These are phyloP conservation scores for Syzygium oleosum DNA, from an alignment of 345 rosid species.

Conservation along the genomic window DNA sequence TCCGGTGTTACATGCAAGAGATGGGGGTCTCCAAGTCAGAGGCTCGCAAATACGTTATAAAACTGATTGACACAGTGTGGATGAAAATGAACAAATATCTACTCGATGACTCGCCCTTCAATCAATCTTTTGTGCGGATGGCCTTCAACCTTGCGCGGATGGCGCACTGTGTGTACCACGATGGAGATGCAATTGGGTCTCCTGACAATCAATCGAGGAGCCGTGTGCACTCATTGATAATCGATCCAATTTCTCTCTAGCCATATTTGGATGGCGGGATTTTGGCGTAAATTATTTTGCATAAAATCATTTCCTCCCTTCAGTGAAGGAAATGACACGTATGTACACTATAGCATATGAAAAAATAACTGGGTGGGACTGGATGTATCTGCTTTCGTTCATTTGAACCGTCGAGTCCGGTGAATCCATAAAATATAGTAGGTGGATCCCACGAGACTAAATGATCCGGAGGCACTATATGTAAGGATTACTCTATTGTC, in stretches of 20 bases:
- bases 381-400: too few species aligned
- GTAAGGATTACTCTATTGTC: too few species aligned
- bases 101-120: neutral
- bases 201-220: conserved; percentile 1
- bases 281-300: neutral
- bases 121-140: conserved; percentile 5
- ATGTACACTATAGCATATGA: too few species aligned
- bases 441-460: too few species aligned
- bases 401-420: too few species aligned
- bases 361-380: too few species aligned
- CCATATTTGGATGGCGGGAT: too few species aligned
- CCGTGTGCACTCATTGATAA: conserved; percentile 10
- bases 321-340: too few species aligned
- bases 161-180: conserved; percentile 11
- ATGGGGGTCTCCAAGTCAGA: conserved; percentile 5
- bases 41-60: conserved; percentile 9
- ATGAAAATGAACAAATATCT: conserved; percentile 20
- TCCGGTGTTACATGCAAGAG: conserved; percentile 24
- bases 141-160: conserved; percentile 18
- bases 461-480: too few species aligned
- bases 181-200: conserved; percentile 28
- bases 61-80: conserved; percentile 20
- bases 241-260: conserved; percentile 10
- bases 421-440: too few species aligned
- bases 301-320: too few species aligned